Conservation (phyloP, 768 basidiomycete genomes). For the Roridomyces roridus region DNA sequence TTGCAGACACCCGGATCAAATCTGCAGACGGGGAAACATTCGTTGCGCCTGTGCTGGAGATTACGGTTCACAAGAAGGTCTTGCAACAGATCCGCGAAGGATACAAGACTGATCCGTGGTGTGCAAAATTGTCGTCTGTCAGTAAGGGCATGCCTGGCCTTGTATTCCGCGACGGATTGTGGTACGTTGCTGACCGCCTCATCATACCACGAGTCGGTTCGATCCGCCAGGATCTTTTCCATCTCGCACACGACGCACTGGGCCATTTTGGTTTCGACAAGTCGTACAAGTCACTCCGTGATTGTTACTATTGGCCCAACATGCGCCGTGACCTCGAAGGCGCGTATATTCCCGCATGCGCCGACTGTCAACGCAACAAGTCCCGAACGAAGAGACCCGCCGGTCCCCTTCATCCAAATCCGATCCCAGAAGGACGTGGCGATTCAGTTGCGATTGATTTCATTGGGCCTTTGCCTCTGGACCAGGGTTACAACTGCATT, state of each 20-base stretch:
- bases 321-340: constrained; percentile 15
- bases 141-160: constrained; percentile 1
- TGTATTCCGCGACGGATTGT: not conserved
- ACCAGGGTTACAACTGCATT: constrained; percentile 29
- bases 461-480: constrained; percentile 27
- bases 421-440: constrained; percentile 24
- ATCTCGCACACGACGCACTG: constrained; percentile 20
- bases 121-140: constrained; percentile 2
- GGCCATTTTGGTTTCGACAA: constrained; percentile 30
- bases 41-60: not conserved
- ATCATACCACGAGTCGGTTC: not conserved
- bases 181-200: not conserved
- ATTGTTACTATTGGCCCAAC: constrained; percentile 24
- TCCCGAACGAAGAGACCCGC: constrained; percentile 23
- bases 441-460: constrained; percentile 22
- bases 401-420: constrained; percentile 31
- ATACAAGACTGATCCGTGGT: constrained; percentile 9
- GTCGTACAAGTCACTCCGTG: constrained; percentile 8
- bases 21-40: no score
- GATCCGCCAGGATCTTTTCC: constrained; percentile 15
- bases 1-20: no score
- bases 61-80: not conserved
- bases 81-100: not conserved
- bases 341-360: constrained; percentile 32
- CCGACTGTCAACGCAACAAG: constrained; percentile 36